Evolutionary conservation across 768 basidiomycete species (phyloP).

Genomic region (Lactarius sp.): DNA sequence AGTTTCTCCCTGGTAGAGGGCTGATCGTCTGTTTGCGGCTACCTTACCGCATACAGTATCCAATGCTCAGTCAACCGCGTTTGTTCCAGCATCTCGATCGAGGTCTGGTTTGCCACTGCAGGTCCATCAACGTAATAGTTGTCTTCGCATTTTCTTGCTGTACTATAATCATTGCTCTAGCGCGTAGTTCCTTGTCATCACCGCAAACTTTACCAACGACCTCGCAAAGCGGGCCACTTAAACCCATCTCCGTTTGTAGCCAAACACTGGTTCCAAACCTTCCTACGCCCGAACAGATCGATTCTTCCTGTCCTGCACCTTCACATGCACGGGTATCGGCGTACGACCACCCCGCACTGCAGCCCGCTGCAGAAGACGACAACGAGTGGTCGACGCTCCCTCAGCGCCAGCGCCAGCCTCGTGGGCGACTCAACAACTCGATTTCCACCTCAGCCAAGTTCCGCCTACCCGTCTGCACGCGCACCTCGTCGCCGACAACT

Average conservation of each 20-base stretch:
- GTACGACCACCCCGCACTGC: conserved; percentile 14
- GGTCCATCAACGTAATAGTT: not conserved
- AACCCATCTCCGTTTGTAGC: not conserved
- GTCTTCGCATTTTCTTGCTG: not conserved
- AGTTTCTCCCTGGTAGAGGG: not conserved
- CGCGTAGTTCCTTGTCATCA: not conserved
- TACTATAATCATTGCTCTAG: not conserved
- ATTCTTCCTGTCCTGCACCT: not conserved
- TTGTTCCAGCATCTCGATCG: not conserved
- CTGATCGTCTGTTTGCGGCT: not conserved
- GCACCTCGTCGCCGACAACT: not conserved
- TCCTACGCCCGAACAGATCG: not conserved
- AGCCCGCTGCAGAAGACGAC: not conserved
- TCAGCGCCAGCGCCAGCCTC: conserved; percentile 3
- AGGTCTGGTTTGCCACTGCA: not conserved
- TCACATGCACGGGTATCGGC: conserved; percentile 1
- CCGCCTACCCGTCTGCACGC: conserved; percentile 7
- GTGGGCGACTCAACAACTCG: not conserved
- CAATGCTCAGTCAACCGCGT: not conserved
- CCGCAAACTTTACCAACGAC: not conserved
- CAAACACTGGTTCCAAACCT: not conserved
- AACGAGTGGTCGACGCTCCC: conserved; percentile 19
- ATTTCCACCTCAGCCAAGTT: conserved; percentile 15
- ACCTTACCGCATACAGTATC: not conserved
- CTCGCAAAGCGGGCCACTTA: not conserved